phyloP scores from a whole-genome alignment of 352 stramenopile genomes.

The Globisporangium abappressorium region DNA sequence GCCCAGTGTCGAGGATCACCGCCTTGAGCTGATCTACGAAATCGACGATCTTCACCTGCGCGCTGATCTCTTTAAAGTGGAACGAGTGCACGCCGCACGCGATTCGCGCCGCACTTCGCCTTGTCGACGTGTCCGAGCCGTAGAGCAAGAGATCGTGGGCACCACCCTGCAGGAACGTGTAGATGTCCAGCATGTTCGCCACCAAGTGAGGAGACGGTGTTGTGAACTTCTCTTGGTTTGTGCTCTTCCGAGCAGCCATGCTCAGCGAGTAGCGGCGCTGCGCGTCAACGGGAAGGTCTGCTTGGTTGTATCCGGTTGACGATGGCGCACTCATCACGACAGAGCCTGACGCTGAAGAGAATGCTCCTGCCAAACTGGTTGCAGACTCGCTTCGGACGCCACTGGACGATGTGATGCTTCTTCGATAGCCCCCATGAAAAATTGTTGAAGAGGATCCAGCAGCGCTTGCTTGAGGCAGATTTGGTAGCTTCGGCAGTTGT shows the following conservation, averaged over 20 bases:
- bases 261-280: conserved; percentile 24
- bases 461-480: not conserved
- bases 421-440: not conserved
- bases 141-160: conserved; percentile 37
- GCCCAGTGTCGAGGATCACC: conserved; percentile 41
- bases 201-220: conserved; percentile 25
- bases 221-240: conserved; percentile 29
- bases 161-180: conserved; percentile 45
- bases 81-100: conserved; percentile 51
- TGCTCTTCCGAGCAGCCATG: conserved; percentile 24
- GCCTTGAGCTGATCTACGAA: conserved; percentile 52
- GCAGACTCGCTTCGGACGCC: not conserved
- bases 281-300: conserved; percentile 1
- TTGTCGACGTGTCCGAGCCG: conserved; percentile 37
- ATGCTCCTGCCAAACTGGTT: not conserved
- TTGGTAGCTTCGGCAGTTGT: not conserved
- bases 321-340: not conserved
- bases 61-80: conserved; percentile 44
- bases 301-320: not conserved
- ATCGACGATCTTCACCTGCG: conserved; percentile 24
- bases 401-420: not conserved
- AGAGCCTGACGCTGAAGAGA: not conserved
- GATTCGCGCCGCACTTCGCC: conserved; percentile 43
- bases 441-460: not conserved
- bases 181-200: conserved; percentile 53